Conservation (phyloP, 129 eudicot species). For the Ambrosia trifida region DNA sequence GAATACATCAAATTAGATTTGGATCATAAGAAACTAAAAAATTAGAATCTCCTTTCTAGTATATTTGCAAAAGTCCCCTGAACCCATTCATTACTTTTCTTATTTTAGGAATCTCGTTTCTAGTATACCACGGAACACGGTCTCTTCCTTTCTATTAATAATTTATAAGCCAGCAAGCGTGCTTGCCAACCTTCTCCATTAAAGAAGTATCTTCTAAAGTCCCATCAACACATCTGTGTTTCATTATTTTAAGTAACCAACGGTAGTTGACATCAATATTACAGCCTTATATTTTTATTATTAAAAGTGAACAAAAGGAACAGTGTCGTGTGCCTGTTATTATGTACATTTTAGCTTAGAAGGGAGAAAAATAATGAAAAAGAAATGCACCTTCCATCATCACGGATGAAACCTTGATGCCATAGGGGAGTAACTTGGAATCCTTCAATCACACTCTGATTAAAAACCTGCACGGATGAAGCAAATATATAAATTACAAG, state of each 20-base stretch:
- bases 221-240: not conserved
- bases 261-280: slow-evolving; percentile 5
- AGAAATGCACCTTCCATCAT: slow-evolving; percentile 82
- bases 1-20: not conserved
- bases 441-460: slow-evolving; percentile 71
- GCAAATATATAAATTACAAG: slow-evolving; percentile 8
- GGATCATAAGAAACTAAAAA: slow-evolving; percentile 2
- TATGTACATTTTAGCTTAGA: not conserved
- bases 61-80: not conserved
- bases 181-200: not conserved
- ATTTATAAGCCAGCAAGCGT: not conserved
- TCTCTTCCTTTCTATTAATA: not conserved
- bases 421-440: slow-evolving; percentile 96
- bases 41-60: not conserved
- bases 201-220: not conserved
- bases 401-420: slow-evolving; percentile 90
- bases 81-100: slow-evolving; percentile 5
- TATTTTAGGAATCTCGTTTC: not conserved
- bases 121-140: not conserved
- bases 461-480: slow-evolving; percentile 60
- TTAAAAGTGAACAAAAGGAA: slow-evolving; percentile 5
- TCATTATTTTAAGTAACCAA: not conserved
- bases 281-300: slow-evolving; percentile 9
- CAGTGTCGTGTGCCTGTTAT: not conserved
- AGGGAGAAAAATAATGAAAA: slow-evolving; percentile 18